Evolutionary conservation across 2,329 filamentous ascomycete genomes (phyloP).

Genomic region (Anisogramma anomala): DNA sequence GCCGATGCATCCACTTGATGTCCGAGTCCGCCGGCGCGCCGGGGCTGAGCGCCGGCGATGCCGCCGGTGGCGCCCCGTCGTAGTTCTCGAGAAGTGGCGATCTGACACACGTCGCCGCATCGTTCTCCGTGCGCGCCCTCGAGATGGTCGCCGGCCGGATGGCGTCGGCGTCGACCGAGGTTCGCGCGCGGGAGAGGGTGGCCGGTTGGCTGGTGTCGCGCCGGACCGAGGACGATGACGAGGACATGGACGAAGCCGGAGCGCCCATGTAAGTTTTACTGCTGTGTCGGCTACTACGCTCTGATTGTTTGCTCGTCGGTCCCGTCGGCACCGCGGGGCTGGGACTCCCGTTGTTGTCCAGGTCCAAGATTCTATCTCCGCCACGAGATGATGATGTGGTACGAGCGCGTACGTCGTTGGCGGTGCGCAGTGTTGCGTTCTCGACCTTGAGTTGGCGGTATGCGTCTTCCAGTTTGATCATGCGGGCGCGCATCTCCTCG

Average conservation of each 20-base stretch:
- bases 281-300: conserved; percentile 8
- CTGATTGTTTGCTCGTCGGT: conserved; percentile 29
- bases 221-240: conserved; percentile 14
- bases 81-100: background rate
- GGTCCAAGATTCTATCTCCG: conserved; percentile 29
- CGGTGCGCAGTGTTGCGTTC: conserved; percentile 56
- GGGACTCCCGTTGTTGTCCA: conserved; percentile 34
- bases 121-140: conserved; percentile 19
- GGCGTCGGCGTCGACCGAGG: conserved; percentile 14
- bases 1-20: conserved; percentile 71
- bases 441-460: conserved; percentile 54
- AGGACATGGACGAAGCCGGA: conserved; percentile 7
- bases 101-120: background rate
- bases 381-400: conserved; percentile 26
- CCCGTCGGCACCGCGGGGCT: conserved; percentile 44
- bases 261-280: conserved; percentile 15
- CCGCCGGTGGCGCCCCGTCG: conserved; percentile 14
- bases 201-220: conserved; percentile 19
- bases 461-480: conserved; percentile 46
- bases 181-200: conserved; percentile 23
- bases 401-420: conserved; percentile 45
- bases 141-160: conserved; percentile 24
- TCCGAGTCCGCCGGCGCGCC: conserved; percentile 32
- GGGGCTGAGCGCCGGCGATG: conserved; percentile 20
- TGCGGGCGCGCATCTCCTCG: conserved; percentile 33